Conservation (phyloP, 192 early-diverging fungal genomes). For the Thoreauomyces humboldtii region DNA sequence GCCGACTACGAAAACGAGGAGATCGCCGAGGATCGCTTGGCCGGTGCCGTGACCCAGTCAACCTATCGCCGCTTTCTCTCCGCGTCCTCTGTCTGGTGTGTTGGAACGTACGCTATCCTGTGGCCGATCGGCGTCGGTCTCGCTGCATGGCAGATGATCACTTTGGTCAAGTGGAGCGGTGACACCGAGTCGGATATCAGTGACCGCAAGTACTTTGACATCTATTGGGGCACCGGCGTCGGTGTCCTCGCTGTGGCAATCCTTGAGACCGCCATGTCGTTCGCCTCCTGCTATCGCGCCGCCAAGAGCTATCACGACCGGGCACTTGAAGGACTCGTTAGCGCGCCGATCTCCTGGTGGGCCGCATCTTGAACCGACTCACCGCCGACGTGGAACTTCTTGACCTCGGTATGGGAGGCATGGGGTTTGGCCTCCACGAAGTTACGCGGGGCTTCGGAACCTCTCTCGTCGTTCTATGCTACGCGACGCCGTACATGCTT, state of each 20-base stretch:
- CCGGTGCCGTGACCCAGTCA: too few relatives aligned
- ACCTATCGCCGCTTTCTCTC: too few relatives aligned
- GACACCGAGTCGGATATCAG: background rate
- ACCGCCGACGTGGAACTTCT: too few relatives aligned
- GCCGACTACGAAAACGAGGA: too few relatives aligned
- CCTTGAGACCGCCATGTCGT: slow-evolving; percentile 5
- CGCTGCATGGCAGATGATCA: too few relatives aligned
- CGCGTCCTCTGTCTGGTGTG: too few relatives aligned
- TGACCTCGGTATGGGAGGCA: too few relatives aligned
- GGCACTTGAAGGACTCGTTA: background rate
- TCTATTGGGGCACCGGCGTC: slow-evolving; percentile 1
- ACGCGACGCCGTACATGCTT: slow-evolving; percentile 25
- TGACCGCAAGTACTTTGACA: background rate
- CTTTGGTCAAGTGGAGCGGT: background rate
- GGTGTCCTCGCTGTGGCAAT: background rate
- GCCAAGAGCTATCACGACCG: background rate
- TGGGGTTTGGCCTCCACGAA: background rate
- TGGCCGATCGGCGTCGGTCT: too few relatives aligned
- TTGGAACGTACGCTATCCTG: too few relatives aligned
- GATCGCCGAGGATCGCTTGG: too few relatives aligned
- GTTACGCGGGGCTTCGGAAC: too few relatives aligned
- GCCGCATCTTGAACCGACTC: too few relatives aligned
- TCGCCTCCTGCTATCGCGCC: slow-evolving; percentile 12
- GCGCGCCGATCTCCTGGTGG: slow-evolving; percentile 72
- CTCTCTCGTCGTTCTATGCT: slow-evolving; percentile 21